Conservation (phyloP, 306 rosid genomes). For the Gynostemma pentaphyllum region DNA sequence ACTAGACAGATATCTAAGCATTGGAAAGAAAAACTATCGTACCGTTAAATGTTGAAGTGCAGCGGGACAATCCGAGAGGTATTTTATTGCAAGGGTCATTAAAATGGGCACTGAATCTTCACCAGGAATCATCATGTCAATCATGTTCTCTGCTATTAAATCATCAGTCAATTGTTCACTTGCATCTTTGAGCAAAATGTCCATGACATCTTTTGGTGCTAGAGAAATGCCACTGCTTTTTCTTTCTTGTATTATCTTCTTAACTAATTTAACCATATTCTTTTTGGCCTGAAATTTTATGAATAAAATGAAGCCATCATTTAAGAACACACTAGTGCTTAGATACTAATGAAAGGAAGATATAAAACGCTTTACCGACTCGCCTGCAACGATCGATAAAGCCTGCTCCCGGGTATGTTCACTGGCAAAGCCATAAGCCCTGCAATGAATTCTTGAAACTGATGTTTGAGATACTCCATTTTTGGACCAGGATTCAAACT, state of each 20-base stretch:
- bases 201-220: slow-evolving; percentile 71
- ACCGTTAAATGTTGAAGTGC: slow-evolving; percentile 79
- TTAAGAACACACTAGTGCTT: background rate
- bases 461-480: slow-evolving; percentile 66
- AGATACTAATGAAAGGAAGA: slow-evolving; percentile 4
- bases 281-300: slow-evolving; percentile 75
- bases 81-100: slow-evolving; percentile 74
- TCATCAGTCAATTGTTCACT: slow-evolving; percentile 56
- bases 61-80: slow-evolving; percentile 68
- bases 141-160: slow-evolving; percentile 81
- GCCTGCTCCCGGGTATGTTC: slow-evolving; percentile 72
- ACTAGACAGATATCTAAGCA: background rate
- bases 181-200: slow-evolving; percentile 68
- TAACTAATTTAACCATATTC: slow-evolving; percentile 66
- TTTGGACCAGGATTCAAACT: slow-evolving; percentile 72
- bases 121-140: slow-evolving; percentile 99
- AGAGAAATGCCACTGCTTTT: slow-evolving; percentile 28
- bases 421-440: slow-evolving; percentile 90
- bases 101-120: slow-evolving; percentile 97
- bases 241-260: slow-evolving; percentile 40
- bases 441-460: slow-evolving; percentile 77
- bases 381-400: slow-evolving; percentile 74
- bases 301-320: background rate
- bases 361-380: slow-evolving; percentile 13
- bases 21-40: background rate